Conservation (phyloP, 2,329 filamentous ascomycete genomes). For the Penicillium sp. region DNA sequence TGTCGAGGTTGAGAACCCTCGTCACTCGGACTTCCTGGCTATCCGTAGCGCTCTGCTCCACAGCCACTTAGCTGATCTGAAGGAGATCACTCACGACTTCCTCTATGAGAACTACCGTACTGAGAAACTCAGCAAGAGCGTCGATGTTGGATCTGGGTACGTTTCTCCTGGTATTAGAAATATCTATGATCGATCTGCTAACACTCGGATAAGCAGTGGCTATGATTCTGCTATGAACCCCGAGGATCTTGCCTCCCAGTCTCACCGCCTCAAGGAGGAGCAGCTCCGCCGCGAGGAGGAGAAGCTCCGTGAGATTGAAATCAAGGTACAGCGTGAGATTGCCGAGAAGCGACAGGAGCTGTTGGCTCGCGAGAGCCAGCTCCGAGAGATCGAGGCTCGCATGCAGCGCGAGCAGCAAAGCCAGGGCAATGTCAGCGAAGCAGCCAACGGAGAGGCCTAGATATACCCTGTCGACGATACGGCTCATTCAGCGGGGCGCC, state of each 20-base stretch:
- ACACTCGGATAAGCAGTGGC: constrained; percentile 41
- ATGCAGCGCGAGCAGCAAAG: constrained; percentile 84
- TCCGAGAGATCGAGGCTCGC: constrained; percentile 96
- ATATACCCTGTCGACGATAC: constrained; percentile 30
- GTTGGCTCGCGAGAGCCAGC: constrained; percentile 92
- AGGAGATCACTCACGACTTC: constrained; percentile 99
- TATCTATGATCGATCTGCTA: constrained; percentile 20
- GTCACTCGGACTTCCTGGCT: constrained; percentile 96
- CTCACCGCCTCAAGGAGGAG: constrained; percentile 98
- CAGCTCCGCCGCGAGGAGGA: constrained; percentile 98
- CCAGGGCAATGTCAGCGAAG: constrained; percentile 34
- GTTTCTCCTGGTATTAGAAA: constrained; percentile 43
- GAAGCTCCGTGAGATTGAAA: constrained; percentile 98
- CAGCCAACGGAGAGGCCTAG: constrained; percentile 39
- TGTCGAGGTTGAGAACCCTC: constrained; percentile 97
- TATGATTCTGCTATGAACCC: constrained; percentile 91
- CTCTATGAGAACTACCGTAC: constrained; percentile 99
- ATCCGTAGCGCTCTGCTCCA: constrained; percentile 95
- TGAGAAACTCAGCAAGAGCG: constrained; percentile 99
- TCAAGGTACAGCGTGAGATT: constrained; percentile 99
- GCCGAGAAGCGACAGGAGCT: constrained; percentile 99
- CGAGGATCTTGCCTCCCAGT: constrained; percentile 94
- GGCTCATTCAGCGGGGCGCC: constrained; percentile 30
- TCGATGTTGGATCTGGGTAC: constrained; percentile 85
- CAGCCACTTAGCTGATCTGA: constrained; percentile 95